Percentiles rank a stretch among this genome's conserved stretches.
These are phyloP conservation scores for Fusarium globosum DNA, from an alignment of 2,329 filamentous ascomycete genomes.

Conservation along the genomic window DNA sequence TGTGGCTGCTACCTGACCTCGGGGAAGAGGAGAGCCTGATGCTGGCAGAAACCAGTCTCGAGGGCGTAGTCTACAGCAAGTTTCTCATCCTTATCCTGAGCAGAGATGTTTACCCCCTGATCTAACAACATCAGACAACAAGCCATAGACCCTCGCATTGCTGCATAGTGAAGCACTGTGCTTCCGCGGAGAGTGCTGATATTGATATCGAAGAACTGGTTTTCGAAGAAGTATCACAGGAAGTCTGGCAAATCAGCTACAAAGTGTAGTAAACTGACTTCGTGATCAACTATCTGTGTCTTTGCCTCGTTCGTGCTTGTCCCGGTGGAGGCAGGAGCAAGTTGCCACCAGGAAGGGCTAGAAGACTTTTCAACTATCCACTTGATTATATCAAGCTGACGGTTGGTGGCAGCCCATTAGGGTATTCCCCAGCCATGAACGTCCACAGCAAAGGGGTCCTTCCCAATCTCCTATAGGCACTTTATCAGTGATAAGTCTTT, in stretches of 20 bases:
- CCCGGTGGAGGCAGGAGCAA: too few species aligned
- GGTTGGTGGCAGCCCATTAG: too few species aligned
- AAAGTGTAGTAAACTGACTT: slow-evolving; percentile 1
- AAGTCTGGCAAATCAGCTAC: background rate
- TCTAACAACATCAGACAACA: background rate
- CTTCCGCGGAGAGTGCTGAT: background rate
- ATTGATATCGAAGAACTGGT: background rate
- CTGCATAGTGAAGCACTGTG: slow-evolving; percentile 2
- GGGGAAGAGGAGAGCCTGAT: background rate
- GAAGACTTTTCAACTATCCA: too few species aligned
- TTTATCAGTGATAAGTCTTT: too few species aligned
- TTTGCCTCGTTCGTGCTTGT: background rate
- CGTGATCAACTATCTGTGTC: background rate
- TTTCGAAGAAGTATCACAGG: background rate
- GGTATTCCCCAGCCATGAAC: too few species aligned
- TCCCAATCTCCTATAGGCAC: too few species aligned
- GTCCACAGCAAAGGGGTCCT: too few species aligned
- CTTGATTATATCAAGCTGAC: too few species aligned
- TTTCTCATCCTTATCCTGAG: background rate
- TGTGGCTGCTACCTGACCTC: too few species aligned
- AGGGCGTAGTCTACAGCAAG: background rate
- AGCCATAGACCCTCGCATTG: background rate
- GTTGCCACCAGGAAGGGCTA: too few species aligned
- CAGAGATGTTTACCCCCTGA: background rate
- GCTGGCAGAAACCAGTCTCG: background rate